Evolutionary conservation across 2,329 filamentous ascomycete genomes (phyloP), one percentile per base, ranked within the genome.

Genomic region (Colletotrichum orbiculare): DNA sequence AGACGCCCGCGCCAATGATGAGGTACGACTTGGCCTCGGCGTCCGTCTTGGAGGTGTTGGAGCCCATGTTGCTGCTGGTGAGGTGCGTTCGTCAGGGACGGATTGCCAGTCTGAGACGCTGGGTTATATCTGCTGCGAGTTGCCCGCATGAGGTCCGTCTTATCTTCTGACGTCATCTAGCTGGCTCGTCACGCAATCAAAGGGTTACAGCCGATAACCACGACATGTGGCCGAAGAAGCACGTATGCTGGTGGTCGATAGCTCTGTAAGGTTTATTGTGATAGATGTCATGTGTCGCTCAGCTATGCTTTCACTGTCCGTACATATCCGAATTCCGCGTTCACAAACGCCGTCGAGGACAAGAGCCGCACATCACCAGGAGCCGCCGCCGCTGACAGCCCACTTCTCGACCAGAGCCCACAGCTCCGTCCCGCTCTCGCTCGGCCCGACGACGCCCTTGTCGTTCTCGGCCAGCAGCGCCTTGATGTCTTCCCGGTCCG

Each of bases 1-100:
- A 85, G 35, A 82, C 80, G 42, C 83, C 83, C 4, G 78, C 81
- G 35, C 83, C 83, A 47, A 85, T 69, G 54, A 85, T 84, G 48
- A 86, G 73, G 52, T 67, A 71, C 7, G 68, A 69, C 4, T 15
- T 15, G 25, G 33, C 8, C 3, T 25, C 9, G 1, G 41, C 0
- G 25, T 61, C 46, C 25, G 25, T 25, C 25, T 25, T 25, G 25
- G 25, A 25, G 25, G 25, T 25, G 25, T 25, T 25, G 25, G 25
- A 25, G 5, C 13, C 4, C 64, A 60, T 64, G 17, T 6, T 57
- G 15, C 12, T 9, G 2, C 3, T 2, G 55, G 2, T 9, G 38
- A 10, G 8, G 17, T 8, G 6, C 0, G 5, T 10, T 15, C 4
- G 34, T 15, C 8, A 10, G 13, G 12, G 13, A 9, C 11, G 38